Base-by-base conservation (phyloP, 208 protist species). In the Blastocrithidia nonstop region DNA sequence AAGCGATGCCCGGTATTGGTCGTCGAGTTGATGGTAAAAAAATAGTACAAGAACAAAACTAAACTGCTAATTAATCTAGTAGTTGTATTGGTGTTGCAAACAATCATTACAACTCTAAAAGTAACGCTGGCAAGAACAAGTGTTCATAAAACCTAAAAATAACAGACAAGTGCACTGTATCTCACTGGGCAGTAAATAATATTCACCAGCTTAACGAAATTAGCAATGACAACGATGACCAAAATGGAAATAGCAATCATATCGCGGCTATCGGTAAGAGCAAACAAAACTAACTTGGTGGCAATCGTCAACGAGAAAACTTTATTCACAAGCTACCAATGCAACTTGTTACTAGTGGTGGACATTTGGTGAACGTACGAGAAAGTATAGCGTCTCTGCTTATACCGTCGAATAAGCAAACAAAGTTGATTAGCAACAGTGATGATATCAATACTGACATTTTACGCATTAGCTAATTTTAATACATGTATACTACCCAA, bases 301-400 rank as follows among this genome's bases (percentile, higher is more conserved):
- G 54, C 16, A 45, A 67, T 9, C 15, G 68, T 16, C 50, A 54
- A 0, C 57, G 50, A 11, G 60, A 74, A 1, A 59, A 76, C 39
- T 86, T 94, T 33, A 48, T 94, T 13, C 60, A 63, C 32, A 59
- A 64, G 36, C 21, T 94, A 2, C 86, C 86, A 2, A 49, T 39
- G 22, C 63, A 72, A 42, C 37, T 53, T 4, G 67, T 94, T 39
- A 90, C 85, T 9, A 44, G 65, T 19, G 59, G 49, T 25, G 82
- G 86, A 15, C 54, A 76, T 25, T 50, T 94, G 13, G 63, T 94
- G 36, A 29, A 69, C n/a, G 65, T 90, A 29, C 74, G 74, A 15
- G 52, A 56, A 0, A 60, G 47, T 4, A 61, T 91, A 9, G 63
- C 75, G 1, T 49, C 55, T 11, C 37, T n/a, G 29, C 11, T 11